Percentiles rank a stretch among this genome's conserved stretches.
phyloP scores from a whole-genome alignment of 805 yeast genomes.

The Starmerella asiatica region DNA sequence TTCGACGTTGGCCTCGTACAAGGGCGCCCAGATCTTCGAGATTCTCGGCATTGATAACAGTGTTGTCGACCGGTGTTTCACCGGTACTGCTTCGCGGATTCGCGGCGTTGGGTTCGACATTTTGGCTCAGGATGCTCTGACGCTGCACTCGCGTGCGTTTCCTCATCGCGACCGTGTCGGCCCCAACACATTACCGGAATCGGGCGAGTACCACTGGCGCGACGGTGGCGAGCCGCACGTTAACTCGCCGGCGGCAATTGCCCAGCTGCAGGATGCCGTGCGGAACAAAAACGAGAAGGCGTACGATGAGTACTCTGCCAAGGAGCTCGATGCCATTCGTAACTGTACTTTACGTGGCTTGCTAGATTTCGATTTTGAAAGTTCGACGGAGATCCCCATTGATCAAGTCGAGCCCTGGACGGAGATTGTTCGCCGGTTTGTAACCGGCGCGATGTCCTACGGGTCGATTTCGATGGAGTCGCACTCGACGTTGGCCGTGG shows the following conservation, averaged over 20 bases:
- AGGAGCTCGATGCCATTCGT: conserved; percentile 81
- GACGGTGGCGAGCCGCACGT: conserved; percentile 96
- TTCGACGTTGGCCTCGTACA: conserved; percentile 93
- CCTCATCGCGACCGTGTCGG: conserved; percentile 61
- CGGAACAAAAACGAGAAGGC: conserved; percentile 91
- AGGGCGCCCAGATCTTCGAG: conserved; percentile 97
- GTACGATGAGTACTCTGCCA: conserved; percentile 75
- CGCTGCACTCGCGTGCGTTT: conserved; percentile 83
- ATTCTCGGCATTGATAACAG: conserved; percentile 92
- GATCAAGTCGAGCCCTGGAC: conserved; percentile 99
- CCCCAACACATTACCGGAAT: conserved; percentile 71
- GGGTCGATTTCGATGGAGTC: conserved; percentile 99
- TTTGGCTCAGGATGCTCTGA: conserved; percentile 91
- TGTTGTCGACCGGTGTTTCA: conserved; percentile 88
- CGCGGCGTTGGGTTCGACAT: conserved; percentile 91
- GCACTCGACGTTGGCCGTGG: conserved; percentile 93
- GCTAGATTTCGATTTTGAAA: conserved; percentile 73
- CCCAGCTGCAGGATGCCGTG: conserved; percentile 95
- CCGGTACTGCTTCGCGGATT: conserved; percentile 95
- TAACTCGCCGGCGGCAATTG: conserved; percentile 89
- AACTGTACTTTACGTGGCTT: conserved; percentile 90
- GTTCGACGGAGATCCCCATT: conserved; percentile 64
- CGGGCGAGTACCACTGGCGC: conserved; percentile 97
- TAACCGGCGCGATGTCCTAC: conserved; percentile 99
- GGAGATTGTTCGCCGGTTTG: conserved; percentile 90